Percentiles rank a stretch among this genome's conserved stretches.
These are phyloP conservation scores for Solanum etuberosum DNA, from an alignment of 257 asterid species.

Conservation along the genomic window DNA sequence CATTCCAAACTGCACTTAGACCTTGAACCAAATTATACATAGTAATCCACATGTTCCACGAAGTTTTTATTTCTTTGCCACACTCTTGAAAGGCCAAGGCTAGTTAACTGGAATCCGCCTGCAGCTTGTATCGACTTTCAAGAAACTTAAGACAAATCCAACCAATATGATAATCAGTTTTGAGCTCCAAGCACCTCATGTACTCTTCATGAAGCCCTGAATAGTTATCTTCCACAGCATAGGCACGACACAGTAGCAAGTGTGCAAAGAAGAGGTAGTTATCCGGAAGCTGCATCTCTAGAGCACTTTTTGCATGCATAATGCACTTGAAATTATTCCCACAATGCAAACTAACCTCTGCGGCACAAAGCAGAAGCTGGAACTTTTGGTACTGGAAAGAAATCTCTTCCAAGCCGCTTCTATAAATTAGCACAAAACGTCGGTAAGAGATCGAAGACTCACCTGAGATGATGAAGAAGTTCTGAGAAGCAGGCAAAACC, in stretches of 20 bases:
- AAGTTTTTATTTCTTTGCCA: constrained; percentile 43
- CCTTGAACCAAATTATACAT: constrained; percentile 67
- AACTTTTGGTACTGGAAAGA: constrained; percentile 39
- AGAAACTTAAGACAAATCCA: constrained; percentile 76
- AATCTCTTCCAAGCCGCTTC: constrained; percentile 1
- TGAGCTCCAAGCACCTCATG: constrained; percentile 58
- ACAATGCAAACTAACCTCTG: constrained; percentile 70
- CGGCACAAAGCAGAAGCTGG: constrained; percentile 78
- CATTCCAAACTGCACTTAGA: constrained; percentile 45
- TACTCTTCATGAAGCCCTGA: constrained; percentile 42
- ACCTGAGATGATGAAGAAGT: no score
- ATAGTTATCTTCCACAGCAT: constrained; percentile 44
- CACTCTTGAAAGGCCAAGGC: constrained; percentile 51
- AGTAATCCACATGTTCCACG: constrained; percentile 67
- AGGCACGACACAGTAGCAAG: constrained; percentile 76
- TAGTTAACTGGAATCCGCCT: constrained; percentile 30
- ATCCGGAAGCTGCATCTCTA: constrained; percentile 35
- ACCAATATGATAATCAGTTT: constrained; percentile 63
- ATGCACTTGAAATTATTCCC: constrained; percentile 52
- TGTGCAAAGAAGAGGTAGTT: constrained; percentile 62
- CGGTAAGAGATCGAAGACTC: no score
- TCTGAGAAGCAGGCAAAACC: no score
- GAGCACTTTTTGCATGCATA: constrained; percentile 47
- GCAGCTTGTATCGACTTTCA: constrained; percentile 51
- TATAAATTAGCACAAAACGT: no score